Percentiles rank a stretch among this genome's conserved stretches.
These are phyloP conservation scores for Pharus latifolius DNA, from an alignment of 176 grass and related monocot species.

Conservation along the genomic window DNA sequence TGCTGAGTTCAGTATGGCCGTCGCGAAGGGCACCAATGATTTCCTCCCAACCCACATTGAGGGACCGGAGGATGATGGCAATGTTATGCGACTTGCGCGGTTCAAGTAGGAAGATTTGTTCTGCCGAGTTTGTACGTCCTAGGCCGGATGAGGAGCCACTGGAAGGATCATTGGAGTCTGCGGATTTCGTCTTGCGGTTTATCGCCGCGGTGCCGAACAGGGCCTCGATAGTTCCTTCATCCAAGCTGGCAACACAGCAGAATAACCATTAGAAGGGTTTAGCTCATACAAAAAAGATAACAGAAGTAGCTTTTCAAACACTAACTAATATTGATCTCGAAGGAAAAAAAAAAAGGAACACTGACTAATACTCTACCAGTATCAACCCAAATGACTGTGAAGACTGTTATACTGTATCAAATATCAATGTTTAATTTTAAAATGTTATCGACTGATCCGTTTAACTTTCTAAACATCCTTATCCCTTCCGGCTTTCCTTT, in stretches of 20 bases:
- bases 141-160: slow-evolving; percentile 6
- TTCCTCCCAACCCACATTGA: slow-evolving; percentile 44
- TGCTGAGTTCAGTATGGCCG: slow-evolving; percentile 47
- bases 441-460: too few relatives aligned
- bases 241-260: slow-evolving; percentile 39
- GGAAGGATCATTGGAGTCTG: slow-evolving; percentile 21
- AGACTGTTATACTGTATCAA: too few relatives aligned
- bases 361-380: too few relatives aligned
- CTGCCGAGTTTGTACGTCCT: slow-evolving; percentile 19
- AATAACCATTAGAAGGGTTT: background rate
- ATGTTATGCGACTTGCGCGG: slow-evolving; percentile 86
- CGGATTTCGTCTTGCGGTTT: slow-evolving; percentile 37
- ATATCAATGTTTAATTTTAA: too few relatives aligned
- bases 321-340: background rate
- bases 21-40: slow-evolving; percentile 61
- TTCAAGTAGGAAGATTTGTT: slow-evolving; percentile 72
- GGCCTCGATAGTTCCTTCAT: slow-evolving; percentile 83
- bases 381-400: background rate
- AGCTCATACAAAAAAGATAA: background rate
- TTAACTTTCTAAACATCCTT: too few relatives aligned
- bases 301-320: background rate
- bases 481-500: background rate
- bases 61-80: slow-evolving; percentile 83
- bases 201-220: slow-evolving; percentile 61
- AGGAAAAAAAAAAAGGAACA: too few relatives aligned